Evolutionary conservation across 164 flowering plant genomes (phyloP).

Genomic region (Berberis thunbergii): DNA sequence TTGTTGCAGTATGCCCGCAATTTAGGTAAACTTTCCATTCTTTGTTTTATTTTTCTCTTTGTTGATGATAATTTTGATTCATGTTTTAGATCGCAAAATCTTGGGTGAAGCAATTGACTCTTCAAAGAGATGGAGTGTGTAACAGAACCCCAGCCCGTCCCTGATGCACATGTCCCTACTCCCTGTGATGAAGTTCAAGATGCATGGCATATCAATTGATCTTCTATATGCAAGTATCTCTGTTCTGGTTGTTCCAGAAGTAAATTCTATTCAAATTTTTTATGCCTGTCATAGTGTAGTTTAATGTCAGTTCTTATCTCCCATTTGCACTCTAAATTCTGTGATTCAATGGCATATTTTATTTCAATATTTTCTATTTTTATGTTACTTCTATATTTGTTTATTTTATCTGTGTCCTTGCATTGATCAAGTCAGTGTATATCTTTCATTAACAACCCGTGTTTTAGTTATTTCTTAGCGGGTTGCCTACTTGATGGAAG

Average conservation of each 20-base stretch:
- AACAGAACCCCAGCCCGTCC: conserved; percentile 83
- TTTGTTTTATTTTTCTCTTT: not conserved
- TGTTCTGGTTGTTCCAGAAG: conserved; percentile 76
- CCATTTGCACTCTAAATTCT: not conserved
- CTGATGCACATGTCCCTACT: conserved; percentile 99
- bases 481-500: no score
- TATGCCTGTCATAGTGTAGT: not conserved
- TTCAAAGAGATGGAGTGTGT: conserved; percentile 68
- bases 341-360: no score
- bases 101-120: conserved; percentile 93
- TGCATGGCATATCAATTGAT: conserved; percentile 80
- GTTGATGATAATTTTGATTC: not conserved
- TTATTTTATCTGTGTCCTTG: no score
- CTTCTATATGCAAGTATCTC: conserved; percentile 91
- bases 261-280: conserved; percentile 21
- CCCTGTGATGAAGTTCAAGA: conserved; percentile 94
- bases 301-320: not conserved
- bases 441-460: no score
- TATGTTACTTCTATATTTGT: no score
- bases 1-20: not conserved
- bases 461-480: no score
- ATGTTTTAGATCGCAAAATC: conserved; percentile 54
- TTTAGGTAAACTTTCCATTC: not conserved
- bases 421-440: no score
- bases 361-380: no score